Base-by-base conservation (phyloP, 345 rosid species). In the Cochlearia excelsa region DNA sequence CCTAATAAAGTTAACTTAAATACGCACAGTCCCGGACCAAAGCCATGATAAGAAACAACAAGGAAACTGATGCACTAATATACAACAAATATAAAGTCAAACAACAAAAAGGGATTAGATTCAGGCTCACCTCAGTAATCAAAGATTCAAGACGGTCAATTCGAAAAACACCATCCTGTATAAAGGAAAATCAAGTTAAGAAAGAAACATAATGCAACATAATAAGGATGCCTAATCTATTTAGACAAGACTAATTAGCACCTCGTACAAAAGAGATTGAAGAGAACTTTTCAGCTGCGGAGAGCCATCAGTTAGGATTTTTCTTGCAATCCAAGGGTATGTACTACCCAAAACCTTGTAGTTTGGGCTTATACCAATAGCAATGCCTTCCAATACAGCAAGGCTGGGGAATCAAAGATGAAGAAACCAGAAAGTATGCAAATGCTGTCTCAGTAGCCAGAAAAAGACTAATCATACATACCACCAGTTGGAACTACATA, bases 291-390 rank as follows among this genome's bases (percentile, higher is more conserved):
- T 84, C 66, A 88, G 80, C 73, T 88, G 82, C 0, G 96, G 95
- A 64, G 98, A 91, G 77, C 87, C 77, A 61, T 91, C 90, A 48
- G 90, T 85, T 57, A 91, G 72, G 33, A 91, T 83, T 76, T 91
- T 91, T 72, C 79, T 86, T 29, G 98, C 96, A 71, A 91, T 91
- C 96, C 96, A 91, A n/a, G 98, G 98, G 68, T 88, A 91, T 51
- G 98, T 88, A 69, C 96, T 86, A 11, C 98, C 90, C 78, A 91
- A 71, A 57, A 91, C 98, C 75, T 91, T 91, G 84, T 91, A 91
- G 61, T 82, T 78, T 67, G 95, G 96, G 70, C 81, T 72, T 59
- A 67, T 73, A 75, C 84, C 73, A 35, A 91, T 77, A 35, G 98
- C 98, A 67, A 91, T 86, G 40, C 98, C 98, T 79, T 91, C 98